phyloP scores from a whole-genome alignment of 192 early-diverging fungal species.

The Podochytrium sp. region DNA sequence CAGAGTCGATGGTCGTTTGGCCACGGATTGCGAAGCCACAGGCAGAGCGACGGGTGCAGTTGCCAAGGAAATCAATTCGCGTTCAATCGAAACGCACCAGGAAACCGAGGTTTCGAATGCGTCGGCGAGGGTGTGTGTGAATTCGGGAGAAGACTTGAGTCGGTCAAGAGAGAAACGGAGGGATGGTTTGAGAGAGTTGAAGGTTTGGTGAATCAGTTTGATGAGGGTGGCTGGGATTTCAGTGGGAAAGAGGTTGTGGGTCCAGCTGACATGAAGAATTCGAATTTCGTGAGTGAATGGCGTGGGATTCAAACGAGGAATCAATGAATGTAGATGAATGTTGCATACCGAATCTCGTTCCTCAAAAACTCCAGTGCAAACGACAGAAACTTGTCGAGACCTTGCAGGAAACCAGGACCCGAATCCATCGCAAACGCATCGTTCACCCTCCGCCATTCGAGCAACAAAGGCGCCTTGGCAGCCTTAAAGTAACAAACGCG shows the following conservation, averaged over 20 bases:
- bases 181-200: slow-evolving; percentile 34
- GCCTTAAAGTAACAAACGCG: slow-evolving; percentile 61
- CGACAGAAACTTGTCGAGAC: slow-evolving; percentile 37
- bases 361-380: no score
- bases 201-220: slow-evolving; percentile 39
- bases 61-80: neutral
- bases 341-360: slow-evolving; percentile 1
- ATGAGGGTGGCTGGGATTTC: slow-evolving; percentile 24
- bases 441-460: slow-evolving; percentile 52
- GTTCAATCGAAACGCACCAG: slow-evolving; percentile 15
- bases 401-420: slow-evolving; percentile 37
- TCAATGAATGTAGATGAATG: neutral
- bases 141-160: slow-evolving; percentile 6
- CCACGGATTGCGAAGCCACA: neutral
- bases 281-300: no score
- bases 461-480: slow-evolving; percentile 47
- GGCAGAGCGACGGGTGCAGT: neutral
- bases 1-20: neutral
- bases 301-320: no score
- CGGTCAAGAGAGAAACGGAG: slow-evolving; percentile 21
- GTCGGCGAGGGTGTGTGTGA: neutral
- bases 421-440: slow-evolving; percentile 8
- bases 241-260: slow-evolving; percentile 19
- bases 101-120: neutral
- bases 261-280: slow-evolving; percentile 31